Base-by-base conservation (phyloP, 331 rosid genomes). In the Malus hybrid region DNA sequence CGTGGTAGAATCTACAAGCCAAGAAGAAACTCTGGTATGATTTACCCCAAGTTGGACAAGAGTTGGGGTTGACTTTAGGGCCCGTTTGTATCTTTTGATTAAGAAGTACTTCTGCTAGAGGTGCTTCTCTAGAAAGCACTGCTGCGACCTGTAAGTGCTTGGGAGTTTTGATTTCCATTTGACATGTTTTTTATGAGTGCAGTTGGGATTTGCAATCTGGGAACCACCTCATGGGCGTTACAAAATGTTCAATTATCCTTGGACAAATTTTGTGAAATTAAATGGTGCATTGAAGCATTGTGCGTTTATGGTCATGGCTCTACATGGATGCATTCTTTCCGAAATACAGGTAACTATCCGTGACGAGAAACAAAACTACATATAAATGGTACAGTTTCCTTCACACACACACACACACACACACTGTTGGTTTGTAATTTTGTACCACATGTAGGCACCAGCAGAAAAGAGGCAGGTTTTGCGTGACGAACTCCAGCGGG, bases 141-240 rank as follows among this genome's bases (percentile, higher is more conserved):
- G 0, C 7, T 6, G 1, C 57, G 2, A 57, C 27, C 29, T 4
- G 15, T 6, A 57, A 24, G 64, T 8, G 14, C 0, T 22, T 6
- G 31, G 44, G 46, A 65, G 27, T 65, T 32, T 18, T 31, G n/a
- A 65, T 7, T 32, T 9, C 5, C 27, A 15, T 29, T 28, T 32
- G 7, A 31, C 24, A 9, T 65, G 22, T 16, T 65, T 65, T 24
- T 24, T 24, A 24, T 24, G 24, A 24, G 5, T 36, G 57, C 73
- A 80, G 83, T 73, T 80, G 63, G 80, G 72, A 7, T 80, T 80
- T 80, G 83, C 83, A 75, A 42, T 75, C 31, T 80, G 80, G 83
- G 80, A 80, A 70, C 83, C 83, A n/a, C 83, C 83, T 50, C 83
- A 80, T 16, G 77, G 83, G 1, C 76, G 77, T 19, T 80, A 80